A percentile compares a stretch with the other conserved stretches of the same genome.
Evolutionary conservation across 1,284 basidiomycete genomes (phyloP).

Genomic region (Trichosporon sp.): DNA sequence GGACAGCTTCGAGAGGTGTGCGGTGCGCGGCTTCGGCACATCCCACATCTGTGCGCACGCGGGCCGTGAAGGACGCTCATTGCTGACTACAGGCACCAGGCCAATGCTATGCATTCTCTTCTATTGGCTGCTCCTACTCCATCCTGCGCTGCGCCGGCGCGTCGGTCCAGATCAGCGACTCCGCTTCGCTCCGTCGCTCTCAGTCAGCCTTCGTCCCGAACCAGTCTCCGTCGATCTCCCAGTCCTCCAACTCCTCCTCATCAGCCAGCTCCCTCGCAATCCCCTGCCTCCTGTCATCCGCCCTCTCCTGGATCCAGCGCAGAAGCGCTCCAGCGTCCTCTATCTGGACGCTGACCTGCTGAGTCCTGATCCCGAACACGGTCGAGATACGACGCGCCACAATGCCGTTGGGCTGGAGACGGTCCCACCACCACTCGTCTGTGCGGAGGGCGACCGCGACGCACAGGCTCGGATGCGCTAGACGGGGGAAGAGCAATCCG

Average conservation of each 20-base stretch:
- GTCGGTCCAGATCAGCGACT: no score
- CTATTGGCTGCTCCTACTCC: background rate
- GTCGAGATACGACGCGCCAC: background rate
- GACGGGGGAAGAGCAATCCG: background rate
- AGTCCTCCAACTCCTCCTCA: background rate
- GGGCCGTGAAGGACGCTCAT: no score
- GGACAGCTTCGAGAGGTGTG: no score
- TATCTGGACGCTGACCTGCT: background rate
- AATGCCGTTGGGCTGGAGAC: background rate
- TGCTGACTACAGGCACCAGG: no score
- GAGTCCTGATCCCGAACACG: background rate
- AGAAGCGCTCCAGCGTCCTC: background rate
- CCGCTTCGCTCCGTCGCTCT: background rate
- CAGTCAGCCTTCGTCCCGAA: background rate
- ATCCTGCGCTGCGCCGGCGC: no score
- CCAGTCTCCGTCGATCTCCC: background rate
- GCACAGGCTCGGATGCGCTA: background rate
- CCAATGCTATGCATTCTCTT: background rate
- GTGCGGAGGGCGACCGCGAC: background rate
- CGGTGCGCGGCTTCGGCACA: background rate
- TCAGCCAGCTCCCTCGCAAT: background rate
- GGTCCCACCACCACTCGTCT: conserved; percentile 2
- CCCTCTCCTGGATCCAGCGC: background rate
- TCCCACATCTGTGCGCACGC: background rate
- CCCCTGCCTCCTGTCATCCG: background rate